Conservation (phyloP, 495 filamentous ascomycete species). For the Penicillium simplicissimum region DNA sequence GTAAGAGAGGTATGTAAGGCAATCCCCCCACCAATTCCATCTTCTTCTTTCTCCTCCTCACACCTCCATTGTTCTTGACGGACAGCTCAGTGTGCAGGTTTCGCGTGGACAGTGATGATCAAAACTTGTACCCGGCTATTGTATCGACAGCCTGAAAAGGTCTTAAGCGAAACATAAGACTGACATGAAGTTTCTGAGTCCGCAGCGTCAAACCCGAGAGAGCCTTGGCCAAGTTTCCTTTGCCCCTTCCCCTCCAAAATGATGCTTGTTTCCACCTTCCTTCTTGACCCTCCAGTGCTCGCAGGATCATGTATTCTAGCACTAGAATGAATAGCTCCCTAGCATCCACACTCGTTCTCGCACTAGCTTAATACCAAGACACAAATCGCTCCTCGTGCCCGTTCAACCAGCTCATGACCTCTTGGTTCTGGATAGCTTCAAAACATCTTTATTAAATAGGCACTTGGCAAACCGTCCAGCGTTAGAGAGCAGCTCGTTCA, state of each 20-base stretch:
- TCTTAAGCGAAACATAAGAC: conserved; percentile 2
- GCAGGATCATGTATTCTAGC: conserved; percentile 3
- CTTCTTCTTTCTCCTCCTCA: conserved; percentile 2
- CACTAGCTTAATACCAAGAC: background rate
- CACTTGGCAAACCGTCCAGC: background rate
- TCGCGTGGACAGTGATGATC: conserved; percentile 3
- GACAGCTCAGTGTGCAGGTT: background rate
- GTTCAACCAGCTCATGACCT: background rate
- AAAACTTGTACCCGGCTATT: conserved; percentile 10
- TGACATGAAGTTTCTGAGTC: conserved; percentile 7
- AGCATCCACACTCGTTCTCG: conserved; percentile 1
- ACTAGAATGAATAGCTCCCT: background rate
- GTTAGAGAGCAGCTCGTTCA: background rate
- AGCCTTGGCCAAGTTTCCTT: conserved; percentile 3
- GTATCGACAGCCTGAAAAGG: conserved; percentile 7
- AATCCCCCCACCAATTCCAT: conserved; percentile 1
- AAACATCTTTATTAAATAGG: background rate
- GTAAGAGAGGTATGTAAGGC: conserved; percentile 1
- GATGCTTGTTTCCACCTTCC: background rate
- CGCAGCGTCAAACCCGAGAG: conserved; percentile 3
- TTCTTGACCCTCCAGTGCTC: background rate
- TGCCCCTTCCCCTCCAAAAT: background rate
- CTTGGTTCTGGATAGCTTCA: conserved; percentile 3
- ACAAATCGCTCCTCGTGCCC: conserved; percentile 1
- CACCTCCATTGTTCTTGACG: conserved; percentile 3